Evolutionary conservation across 257 asterid genomes (phyloP).

Genomic region (Misopates orontium): DNA sequence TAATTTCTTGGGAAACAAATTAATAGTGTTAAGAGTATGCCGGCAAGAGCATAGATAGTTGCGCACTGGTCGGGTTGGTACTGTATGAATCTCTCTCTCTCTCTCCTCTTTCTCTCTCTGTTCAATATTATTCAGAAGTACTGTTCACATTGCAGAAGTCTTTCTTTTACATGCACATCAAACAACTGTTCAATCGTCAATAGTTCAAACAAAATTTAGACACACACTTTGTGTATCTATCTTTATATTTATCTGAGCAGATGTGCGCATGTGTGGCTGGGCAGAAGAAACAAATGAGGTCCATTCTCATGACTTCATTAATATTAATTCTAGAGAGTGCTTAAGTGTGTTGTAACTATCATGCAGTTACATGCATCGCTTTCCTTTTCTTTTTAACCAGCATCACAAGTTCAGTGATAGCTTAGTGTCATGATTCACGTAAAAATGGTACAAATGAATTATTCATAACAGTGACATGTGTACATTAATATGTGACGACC

Average conservation of each 20-base stretch:
- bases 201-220: too few relatives aligned
- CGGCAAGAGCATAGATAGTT: conserved; percentile 70
- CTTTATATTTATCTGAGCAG: neutral
- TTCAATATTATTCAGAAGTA: neutral
- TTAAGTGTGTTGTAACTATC: conserved; percentile 19
- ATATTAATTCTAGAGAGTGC: conserved; percentile 28
- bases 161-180: conserved; percentile 38
- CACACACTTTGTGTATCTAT: neutral
- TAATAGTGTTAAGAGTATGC: conserved; percentile 4
- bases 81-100: conserved; percentile 21
- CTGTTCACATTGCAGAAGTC: conserved; percentile 37
- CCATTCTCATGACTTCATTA: too few relatives aligned
- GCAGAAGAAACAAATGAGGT: conserved; percentile 22
- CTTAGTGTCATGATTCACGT: too few relatives aligned
- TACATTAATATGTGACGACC: too few relatives aligned
- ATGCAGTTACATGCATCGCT: conserved; percentile 24
- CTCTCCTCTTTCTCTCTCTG: conserved; percentile 17
- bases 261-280: conserved; percentile 18
- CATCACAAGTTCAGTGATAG: too few relatives aligned
- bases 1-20: conserved; percentile 47
- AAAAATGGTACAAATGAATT: too few relatives aligned
- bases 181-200: conserved; percentile 37
- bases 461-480: too few relatives aligned
- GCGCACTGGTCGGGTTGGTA: conserved; percentile 65
- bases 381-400: conserved; percentile 4